These are phyloP conservation scores for Cyberlindnera galapagoensis DNA, from an alignment of 805 yeast genomes.

Conservation along the genomic window DNA sequence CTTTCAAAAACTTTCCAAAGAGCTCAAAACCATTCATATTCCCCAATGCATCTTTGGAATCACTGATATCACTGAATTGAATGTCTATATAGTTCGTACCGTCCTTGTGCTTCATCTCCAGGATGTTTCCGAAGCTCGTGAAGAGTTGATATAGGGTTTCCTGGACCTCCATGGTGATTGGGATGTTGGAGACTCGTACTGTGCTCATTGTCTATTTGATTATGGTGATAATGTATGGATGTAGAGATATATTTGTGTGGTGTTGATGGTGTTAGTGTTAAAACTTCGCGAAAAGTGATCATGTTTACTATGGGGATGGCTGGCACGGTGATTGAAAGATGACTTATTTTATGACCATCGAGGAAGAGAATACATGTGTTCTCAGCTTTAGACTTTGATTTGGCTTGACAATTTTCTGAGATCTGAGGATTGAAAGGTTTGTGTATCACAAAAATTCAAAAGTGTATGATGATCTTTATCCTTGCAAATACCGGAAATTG, in stretches of 20 bases:
- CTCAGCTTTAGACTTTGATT: background rate
- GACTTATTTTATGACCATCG: too few species aligned
- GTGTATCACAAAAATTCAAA: too few species aligned
- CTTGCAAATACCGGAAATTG: too few species aligned
- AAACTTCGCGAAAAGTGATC: too few species aligned
- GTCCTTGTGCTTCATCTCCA: constrained; percentile 2
- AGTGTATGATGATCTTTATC: too few species aligned
- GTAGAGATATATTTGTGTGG: too few species aligned
- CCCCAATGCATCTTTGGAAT: constrained; percentile 18
- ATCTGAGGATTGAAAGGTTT: too few species aligned
- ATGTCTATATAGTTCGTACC: constrained; percentile 12
- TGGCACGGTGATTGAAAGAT: too few species aligned
- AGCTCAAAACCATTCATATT: constrained; percentile 21
- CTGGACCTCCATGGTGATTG: constrained; percentile 5
- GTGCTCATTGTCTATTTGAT: constrained; percentile 8
- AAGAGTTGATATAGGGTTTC: constrained; percentile 15
- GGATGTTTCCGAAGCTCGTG: constrained; percentile 20
- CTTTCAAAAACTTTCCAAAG: constrained; percentile 16
- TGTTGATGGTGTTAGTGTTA: too few species aligned
- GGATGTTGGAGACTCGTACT: constrained; percentile 16
- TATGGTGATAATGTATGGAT: too few species aligned
- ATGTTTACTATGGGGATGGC: too few species aligned
- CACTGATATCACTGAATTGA: constrained; percentile 21
- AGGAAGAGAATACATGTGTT: background rate
- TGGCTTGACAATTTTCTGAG: too few species aligned